Evolutionary conservation across 371 early-diverging fungal species (phyloP).

Genomic region (Rhizomucor miehei): DNA sequence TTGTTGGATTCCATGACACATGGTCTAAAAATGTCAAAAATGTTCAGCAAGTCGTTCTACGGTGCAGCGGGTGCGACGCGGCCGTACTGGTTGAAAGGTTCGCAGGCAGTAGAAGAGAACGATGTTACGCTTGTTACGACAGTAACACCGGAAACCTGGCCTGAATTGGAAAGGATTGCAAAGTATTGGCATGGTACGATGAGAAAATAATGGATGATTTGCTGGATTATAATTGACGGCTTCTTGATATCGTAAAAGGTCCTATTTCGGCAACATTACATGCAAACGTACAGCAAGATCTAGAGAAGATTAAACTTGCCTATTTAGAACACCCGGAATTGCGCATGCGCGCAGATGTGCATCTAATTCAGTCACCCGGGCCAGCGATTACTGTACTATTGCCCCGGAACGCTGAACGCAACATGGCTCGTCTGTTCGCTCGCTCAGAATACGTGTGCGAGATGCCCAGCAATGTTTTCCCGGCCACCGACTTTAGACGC

Average conservation of each 20-base stretch:
- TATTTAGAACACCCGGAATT: slow-evolving; percentile 24
- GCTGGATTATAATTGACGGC: neutral
- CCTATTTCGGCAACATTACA: slow-evolving; percentile 46
- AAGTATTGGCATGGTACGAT: slow-evolving; percentile 41
- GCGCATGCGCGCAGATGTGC: slow-evolving; percentile 31
- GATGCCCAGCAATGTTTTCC: slow-evolving; percentile 33
- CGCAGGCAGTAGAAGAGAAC: slow-evolving; percentile 17
- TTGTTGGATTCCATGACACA: slow-evolving; percentile 39
- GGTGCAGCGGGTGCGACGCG: slow-evolving; percentile 28
- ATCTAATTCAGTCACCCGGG: slow-evolving; percentile 25
- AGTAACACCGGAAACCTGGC: slow-evolving; percentile 34
- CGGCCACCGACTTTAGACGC: slow-evolving; percentile 35
- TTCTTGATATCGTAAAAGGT: slow-evolving; percentile 17
- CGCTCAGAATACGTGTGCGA: slow-evolving; percentile 37
- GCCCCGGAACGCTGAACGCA: slow-evolving; percentile 48
- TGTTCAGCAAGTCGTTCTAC: slow-evolving; percentile 41
- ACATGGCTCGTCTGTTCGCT: slow-evolving; percentile 43
- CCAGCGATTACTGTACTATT: slow-evolving; percentile 25
- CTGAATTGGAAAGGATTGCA: slow-evolving; percentile 33
- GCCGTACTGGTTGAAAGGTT: slow-evolving; percentile 41
- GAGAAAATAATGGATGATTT: neutral
- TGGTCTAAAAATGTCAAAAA: slow-evolving; percentile 42
- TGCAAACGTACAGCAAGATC: slow-evolving; percentile 5
- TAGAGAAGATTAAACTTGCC: slow-evolving; percentile 18
- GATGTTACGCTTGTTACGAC: slow-evolving; percentile 39